phyloP scores from a whole-genome alignment of 805 yeast genomes.

The Pichia phayaonensis region DNA sequence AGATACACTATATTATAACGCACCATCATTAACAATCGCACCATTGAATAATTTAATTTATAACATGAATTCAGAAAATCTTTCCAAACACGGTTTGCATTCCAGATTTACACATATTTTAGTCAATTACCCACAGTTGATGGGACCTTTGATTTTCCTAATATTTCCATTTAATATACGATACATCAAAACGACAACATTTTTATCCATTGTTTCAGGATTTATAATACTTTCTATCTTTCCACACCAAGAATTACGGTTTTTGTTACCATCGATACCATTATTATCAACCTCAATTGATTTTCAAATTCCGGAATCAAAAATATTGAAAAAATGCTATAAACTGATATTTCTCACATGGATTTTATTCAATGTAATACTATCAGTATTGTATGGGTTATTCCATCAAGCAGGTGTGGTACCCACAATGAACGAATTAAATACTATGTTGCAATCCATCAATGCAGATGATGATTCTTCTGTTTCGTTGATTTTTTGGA shows the following conservation, averaged over 20 bases:
- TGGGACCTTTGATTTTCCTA: conserved; percentile 65
- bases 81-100: conserved; percentile 78
- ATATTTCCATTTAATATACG: conserved; percentile 34
- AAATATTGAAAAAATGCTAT: conserved; percentile 5
- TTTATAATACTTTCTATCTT: conserved; percentile 53
- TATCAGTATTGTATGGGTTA: conserved; percentile 66
- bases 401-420: conserved; percentile 89
- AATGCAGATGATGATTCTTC: background rate
- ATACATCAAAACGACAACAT: conserved; percentile 46
- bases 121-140: conserved; percentile 67
- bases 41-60: conserved; percentile 74
- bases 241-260: conserved; percentile 94
- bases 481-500: conserved; percentile 72
- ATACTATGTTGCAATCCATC: conserved; percentile 6
- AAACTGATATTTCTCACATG: conserved; percentile 35
- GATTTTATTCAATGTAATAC: conserved; percentile 53
- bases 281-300: conserved; percentile 48
- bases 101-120: conserved; percentile 66
- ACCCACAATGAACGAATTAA: conserved; percentile 45
- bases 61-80: conserved; percentile 51
- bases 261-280: conserved; percentile 73
- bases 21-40: conserved; percentile 40
- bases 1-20: conserved; percentile 42
- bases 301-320: conserved; percentile 10
- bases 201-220: conserved; percentile 57